Evolutionary conservation across 306 rosid species (phyloP), one percentile per base, ranked within the genome.

Genomic region (Vachellia collinsii): DNA sequence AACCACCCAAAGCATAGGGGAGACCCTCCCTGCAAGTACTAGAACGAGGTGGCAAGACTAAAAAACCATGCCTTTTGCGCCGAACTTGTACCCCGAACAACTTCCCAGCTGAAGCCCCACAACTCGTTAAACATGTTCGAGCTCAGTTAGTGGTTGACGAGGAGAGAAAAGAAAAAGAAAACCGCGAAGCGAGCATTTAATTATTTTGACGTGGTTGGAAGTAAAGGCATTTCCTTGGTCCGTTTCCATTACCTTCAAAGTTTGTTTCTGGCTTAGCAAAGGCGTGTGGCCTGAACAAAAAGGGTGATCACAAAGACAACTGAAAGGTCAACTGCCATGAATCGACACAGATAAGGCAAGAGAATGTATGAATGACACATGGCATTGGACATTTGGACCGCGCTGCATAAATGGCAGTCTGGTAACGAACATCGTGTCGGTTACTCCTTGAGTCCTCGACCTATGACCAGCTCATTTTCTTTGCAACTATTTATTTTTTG

Each of bases 41-140:
- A 68, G 77, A 69, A 56, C 3, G 62, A n/a, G 59, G 78, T 76
- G 23, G 69, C 64, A 70, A 59, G 20, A 81, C 77, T 7, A 67
- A 75, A 47, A 37, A n/a, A 43, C 29, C 36, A 22, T 3, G 29
- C 37, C 29, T 14, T 61, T 75, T 82, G 92, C 82, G 75, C 81
- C 76, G 46, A 82, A 84, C 70, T 16, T 20, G 13, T 12, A 25
- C 41, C 42, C 19, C 12, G 8, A 51, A 17, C 61, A n/a, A n/a
- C 25, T n/a, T 54, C n/a, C 61, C 25, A 54, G 11, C 23, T 23
- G 19, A n/a, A 8, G 4, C 59, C 59, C 59, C 59, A 53, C 59
- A 7, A 53, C 8, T 53, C 23, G 23, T 53, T 19, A 53, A 53
- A 53, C 22, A 53, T 53, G 59, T 53, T 53, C 14, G 5, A 47